phyloP scores from a whole-genome alignment of 1,139 yeast genomes.

The Entelexis paramagnoliae region DNA sequence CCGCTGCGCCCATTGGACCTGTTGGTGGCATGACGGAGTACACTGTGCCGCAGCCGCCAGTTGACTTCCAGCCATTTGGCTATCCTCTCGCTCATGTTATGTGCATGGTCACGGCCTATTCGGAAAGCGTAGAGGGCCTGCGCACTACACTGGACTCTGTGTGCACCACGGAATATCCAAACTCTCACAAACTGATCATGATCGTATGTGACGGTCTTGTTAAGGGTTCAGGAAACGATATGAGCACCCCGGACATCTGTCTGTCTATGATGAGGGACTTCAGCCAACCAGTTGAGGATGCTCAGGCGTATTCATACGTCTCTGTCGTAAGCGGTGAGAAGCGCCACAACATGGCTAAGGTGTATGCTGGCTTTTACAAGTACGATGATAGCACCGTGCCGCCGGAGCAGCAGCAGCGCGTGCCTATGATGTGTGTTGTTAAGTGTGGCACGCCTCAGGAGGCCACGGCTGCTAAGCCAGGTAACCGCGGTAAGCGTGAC shows the following conservation, averaged over 20 bases:
- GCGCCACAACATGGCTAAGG: slow-evolving; percentile 97
- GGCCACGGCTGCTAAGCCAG: slow-evolving; percentile 71
- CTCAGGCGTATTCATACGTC: slow-evolving; percentile 71
- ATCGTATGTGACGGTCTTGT: slow-evolving; percentile 88
- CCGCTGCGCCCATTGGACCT: slow-evolving; percentile 21
- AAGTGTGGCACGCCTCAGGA: slow-evolving; percentile 93
- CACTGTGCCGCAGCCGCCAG: slow-evolving; percentile 83
- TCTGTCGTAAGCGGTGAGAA: slow-evolving; percentile 89
- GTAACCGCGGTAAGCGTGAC: slow-evolving; percentile 97
- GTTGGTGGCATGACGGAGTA: slow-evolving; percentile 37
- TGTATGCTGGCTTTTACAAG: slow-evolving; percentile 73
- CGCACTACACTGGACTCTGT: slow-evolving; percentile 83
- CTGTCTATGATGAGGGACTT: slow-evolving; percentile 83
- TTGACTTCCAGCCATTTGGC: slow-evolving; percentile 76
- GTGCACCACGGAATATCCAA: slow-evolving; percentile 88
- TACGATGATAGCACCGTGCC: slow-evolving; percentile 68
- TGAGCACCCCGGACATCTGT: slow-evolving; percentile 79
- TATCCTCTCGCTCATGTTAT: slow-evolving; percentile 80
- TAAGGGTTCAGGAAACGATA: slow-evolving; percentile 84
- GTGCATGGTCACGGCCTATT: slow-evolving; percentile 82
- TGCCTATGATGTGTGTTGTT: slow-evolving; percentile 71
- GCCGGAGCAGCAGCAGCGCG: slow-evolving; percentile 73
- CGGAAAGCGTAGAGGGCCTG: slow-evolving; percentile 80
- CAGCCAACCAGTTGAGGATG: slow-evolving; percentile 58
- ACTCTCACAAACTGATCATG: slow-evolving; percentile 76